Base-by-base conservation (phyloP, 192 early-diverging fungal genomes). In the Entomortierella lignicola region DNA sequence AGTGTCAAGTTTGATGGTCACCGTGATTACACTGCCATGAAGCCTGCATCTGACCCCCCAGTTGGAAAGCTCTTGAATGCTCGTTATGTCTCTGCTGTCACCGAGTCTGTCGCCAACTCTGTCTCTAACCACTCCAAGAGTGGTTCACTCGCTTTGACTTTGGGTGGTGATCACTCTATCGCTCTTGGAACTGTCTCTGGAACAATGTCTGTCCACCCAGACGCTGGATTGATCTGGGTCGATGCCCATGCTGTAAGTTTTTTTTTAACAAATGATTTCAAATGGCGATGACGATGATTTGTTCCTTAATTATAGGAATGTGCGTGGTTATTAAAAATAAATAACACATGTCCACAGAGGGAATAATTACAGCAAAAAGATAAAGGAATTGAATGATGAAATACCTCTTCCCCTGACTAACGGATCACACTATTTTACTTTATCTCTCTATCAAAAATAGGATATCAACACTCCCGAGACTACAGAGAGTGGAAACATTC, bases 111-210 rank as follows among this genome's bases (percentile, higher is more conserved):
- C 8, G 69, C 89, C 15, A 64, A 88, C 26, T 82, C 88, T 39
- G 93, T 99, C 23, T 77, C 87, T 55, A 82, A 71, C 18, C 86
- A 88, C 43, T 89, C 90, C 69, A 81, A 70, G 63, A 68, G 87
- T 63, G 91, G 94, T 4, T 84, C 93, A n/a, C 65, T 99, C 26
- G 95, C 94, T 13, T 69, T 99, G 41, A 99, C 96, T 20, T 83
- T 99, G 39, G 97, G 97, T 62, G 97, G 96, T 37, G 97, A 99
- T 85, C 97, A 99, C 73, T 96, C 95, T 21, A 87, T 99, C 43
- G 97, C 92, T 23, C 89, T 99, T 63, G 97, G 92, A 51, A 97
- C 97, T 30, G 85, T 99, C 1, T 88, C 89, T 39, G 97, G 96
- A 34, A 86, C 88, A 27, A 82, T 94, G 41, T 52, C 87, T 13